Conservation (phyloP, 2,329 filamentous ascomycete genomes). For the Saccharata proteae region DNA sequence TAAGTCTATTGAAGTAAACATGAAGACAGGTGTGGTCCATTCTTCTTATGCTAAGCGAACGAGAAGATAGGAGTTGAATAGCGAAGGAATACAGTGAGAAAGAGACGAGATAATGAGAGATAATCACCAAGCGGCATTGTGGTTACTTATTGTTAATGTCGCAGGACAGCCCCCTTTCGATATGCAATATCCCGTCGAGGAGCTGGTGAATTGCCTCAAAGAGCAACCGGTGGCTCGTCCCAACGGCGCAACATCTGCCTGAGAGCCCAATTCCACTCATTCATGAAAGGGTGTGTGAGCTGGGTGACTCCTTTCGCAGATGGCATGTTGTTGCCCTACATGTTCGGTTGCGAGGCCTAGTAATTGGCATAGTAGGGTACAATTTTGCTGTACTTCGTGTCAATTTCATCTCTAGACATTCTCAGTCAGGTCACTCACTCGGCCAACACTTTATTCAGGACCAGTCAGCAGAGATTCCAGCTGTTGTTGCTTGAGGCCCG, state of each 20-base stretch:
- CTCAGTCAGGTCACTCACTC: conserved; percentile 40
- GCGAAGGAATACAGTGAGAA: too few species aligned
- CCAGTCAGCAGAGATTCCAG: conserved; percentile 68
- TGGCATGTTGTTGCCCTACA: conserved; percentile 55
- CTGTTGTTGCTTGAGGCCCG: conserved; percentile 56
- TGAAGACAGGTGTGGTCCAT: too few species aligned
- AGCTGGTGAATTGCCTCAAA: too few species aligned
- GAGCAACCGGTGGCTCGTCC: conserved; percentile 42
- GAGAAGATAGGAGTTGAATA: too few species aligned
- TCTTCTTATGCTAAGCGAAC: too few species aligned
- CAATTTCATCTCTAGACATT: not conserved
- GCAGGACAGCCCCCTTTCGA: too few species aligned
- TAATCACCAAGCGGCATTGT: too few species aligned
- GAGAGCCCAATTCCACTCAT: conserved; percentile 56
- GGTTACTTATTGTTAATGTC: too few species aligned
- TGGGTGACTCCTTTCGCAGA: conserved; percentile 43
- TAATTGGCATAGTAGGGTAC: conserved; percentile 48
- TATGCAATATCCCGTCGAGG: too few species aligned
- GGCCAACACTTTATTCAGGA: conserved; percentile 52
- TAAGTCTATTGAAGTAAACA: too few species aligned
- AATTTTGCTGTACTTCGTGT: conserved; percentile 37
- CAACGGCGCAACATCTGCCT: conserved; percentile 58
- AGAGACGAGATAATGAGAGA: too few species aligned
- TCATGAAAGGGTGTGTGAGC: conserved; percentile 50
- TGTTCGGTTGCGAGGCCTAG: conserved; percentile 51